phyloP scores from a whole-genome alignment of 2,329 filamentous ascomycete genomes.

The Cylindrodendrum hubeiense region DNA sequence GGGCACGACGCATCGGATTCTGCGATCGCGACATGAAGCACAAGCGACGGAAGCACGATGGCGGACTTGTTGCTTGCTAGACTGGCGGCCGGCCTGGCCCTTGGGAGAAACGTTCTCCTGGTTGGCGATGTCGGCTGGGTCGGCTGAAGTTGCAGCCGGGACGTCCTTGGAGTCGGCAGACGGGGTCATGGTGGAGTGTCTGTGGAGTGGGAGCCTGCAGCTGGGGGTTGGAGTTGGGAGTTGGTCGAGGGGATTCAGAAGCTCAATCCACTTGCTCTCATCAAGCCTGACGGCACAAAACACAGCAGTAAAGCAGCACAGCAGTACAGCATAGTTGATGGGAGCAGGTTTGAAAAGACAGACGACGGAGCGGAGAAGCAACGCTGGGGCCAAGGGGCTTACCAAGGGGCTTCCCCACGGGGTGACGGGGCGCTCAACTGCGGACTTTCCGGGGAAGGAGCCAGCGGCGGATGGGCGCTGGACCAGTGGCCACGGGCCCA shows the following conservation, averaged over 20 bases:
- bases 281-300: not conserved
- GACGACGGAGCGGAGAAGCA: conserved; percentile 25
- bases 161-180: conserved; percentile 32
- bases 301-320: not conserved
- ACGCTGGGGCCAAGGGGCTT: conserved; percentile 19
- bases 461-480: not conserved
- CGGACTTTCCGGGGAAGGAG: conserved; percentile 15
- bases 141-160: conserved; percentile 25
- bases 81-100: conserved; percentile 38
- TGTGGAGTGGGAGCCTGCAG: not conserved
- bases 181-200: conserved; percentile 29
- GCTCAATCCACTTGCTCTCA: conserved; percentile 4
- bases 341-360: conserved; percentile 6
- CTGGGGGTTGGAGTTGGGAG: not conserved
- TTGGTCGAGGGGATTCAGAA: not conserved
- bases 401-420: conserved; percentile 24
- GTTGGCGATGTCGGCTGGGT: conserved; percentile 43
- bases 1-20: conserved; percentile 65
- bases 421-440: conserved; percentile 6
- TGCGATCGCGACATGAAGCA: conserved; percentile 62
- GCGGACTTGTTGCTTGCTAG: conserved; percentile 53
- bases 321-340: conserved; percentile 12
- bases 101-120: conserved; percentile 53
- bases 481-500: conserved; percentile 4
- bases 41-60: conserved; percentile 67